Percentiles rank a stretch among this genome's conserved stretches.
Evolutionary conservation across 345 rosid genomes (phyloP).

Genomic region (Cardiospermum halicacabum): DNA sequence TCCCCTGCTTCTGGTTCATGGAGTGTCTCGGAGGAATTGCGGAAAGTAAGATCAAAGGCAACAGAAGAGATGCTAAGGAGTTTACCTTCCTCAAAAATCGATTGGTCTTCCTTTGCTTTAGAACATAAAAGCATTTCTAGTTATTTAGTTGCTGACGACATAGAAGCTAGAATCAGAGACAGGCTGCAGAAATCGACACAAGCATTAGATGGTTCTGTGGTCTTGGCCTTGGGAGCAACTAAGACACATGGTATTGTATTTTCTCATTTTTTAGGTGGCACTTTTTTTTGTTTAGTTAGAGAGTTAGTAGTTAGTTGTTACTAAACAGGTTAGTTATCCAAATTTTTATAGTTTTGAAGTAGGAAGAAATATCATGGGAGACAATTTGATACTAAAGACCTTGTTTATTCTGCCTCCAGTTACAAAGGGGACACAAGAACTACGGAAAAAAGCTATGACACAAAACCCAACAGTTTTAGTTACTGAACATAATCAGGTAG

Average conservation of each 20-base stretch:
- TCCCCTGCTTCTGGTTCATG: constrained; percentile 52
- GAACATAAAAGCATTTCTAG: constrained; percentile 29
- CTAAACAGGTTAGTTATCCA: neutral
- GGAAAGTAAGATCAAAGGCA: constrained; percentile 85
- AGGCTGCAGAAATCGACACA: constrained; percentile 18
- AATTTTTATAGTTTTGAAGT: neutral
- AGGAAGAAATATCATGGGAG: neutral
- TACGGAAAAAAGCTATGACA: constrained; percentile 17
- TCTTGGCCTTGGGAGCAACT: constrained; percentile 25
- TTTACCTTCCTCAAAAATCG: constrained; percentile 35
- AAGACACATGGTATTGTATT: constrained; percentile 18
- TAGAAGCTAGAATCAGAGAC: constrained; percentile 26
- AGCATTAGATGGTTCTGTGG: constrained; percentile 31
- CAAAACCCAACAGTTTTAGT: constrained; percentile 19
- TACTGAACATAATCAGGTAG: constrained; percentile 37
- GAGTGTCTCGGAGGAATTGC: constrained; percentile 83
- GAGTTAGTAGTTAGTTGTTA: neutral
- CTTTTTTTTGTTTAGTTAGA: neutral
- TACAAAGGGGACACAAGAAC: constrained; percentile 10
- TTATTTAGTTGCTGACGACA: constrained; percentile 19
- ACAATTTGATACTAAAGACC: neutral
- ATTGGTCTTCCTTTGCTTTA: constrained; percentile 42
- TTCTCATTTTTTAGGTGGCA: constrained; percentile 11
- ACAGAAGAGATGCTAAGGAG: constrained; percentile 74
- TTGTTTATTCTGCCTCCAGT: constrained; percentile 17